Percentiles rank a stretch among this genome's conserved stretches.
Conservation (phyloP, 805 yeast species). For the Clavispora carvajalis region DNA sequence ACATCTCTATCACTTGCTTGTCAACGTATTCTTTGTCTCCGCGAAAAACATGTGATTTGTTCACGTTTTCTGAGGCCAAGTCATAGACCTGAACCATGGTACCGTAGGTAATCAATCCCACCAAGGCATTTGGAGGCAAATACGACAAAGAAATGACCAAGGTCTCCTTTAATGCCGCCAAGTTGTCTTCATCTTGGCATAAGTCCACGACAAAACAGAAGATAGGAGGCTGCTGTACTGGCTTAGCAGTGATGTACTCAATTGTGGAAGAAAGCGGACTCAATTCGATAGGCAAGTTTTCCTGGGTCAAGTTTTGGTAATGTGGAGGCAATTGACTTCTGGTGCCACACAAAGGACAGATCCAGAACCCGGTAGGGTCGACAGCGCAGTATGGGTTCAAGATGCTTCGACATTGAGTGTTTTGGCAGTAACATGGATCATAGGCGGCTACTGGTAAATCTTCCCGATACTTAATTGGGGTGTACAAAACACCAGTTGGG, state of each 20-base stretch:
- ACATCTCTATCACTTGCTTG: slow-evolving; percentile 55
- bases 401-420: slow-evolving; percentile 73
- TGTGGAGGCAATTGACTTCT: slow-evolving; percentile 81
- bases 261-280: slow-evolving; percentile 65
- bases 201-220: slow-evolving; percentile 82
- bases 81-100: slow-evolving; percentile 90
- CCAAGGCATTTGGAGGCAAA: slow-evolving; percentile 84
- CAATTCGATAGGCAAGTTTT: slow-evolving; percentile 77
- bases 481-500: slow-evolving; percentile 90
- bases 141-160: slow-evolving; percentile 68
- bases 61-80: slow-evolving; percentile 56
- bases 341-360: slow-evolving; percentile 74
- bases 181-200: slow-evolving; percentile 84
- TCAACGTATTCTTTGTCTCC: slow-evolving; percentile 83
- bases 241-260: slow-evolving; percentile 79
- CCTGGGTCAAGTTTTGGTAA: slow-evolving; percentile 70
- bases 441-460: slow-evolving; percentile 74
- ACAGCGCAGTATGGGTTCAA: slow-evolving; percentile 83
- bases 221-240: slow-evolving; percentile 79
- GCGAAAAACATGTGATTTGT: slow-evolving; percentile 76
- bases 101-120: slow-evolving; percentile 85
- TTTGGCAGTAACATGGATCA: slow-evolving; percentile 79
- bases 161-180: slow-evolving; percentile 77
- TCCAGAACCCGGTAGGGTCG: slow-evolving; percentile 78
- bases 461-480: slow-evolving; percentile 82